These are phyloP conservation scores for Geosmithia morbida DNA, from an alignment of 2,329 filamentous ascomycete genomes.

Conservation along the genomic window DNA sequence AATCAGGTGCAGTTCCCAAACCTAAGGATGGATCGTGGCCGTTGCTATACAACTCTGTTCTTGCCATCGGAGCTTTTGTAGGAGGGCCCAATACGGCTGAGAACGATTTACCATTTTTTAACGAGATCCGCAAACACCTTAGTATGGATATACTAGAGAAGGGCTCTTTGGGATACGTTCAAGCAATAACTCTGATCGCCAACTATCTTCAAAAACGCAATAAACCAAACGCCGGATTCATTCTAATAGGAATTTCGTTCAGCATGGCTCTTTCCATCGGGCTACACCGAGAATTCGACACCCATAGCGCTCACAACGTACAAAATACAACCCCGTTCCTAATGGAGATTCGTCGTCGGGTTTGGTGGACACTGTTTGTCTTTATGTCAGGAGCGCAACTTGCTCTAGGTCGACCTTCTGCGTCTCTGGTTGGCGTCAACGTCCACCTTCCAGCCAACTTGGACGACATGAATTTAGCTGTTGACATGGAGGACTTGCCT, in stretches of 20 bases:
- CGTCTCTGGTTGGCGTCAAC: constrained; percentile 5
- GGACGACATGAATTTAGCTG: constrained; percentile 6
- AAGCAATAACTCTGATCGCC: constrained; percentile 21
- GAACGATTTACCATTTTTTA: constrained; percentile 8
- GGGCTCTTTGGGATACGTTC: constrained; percentile 24
- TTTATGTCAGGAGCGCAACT: constrained; percentile 14
- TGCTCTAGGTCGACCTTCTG: constrained; percentile 5
- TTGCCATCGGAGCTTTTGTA: constrained; percentile 17
- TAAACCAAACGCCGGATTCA: constrained; percentile 31
- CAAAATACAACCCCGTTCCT: constrained; percentile 8
- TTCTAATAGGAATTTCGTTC: constrained; percentile 29
- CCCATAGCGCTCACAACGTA: background rate
- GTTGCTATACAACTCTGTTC: constrained; percentile 12
- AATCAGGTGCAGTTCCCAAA: constrained; percentile 5
- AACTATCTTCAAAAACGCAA: constrained; percentile 33
- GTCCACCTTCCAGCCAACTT: constrained; percentile 5
- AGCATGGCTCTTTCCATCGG: constrained; percentile 31
- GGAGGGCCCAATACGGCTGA: constrained; percentile 5
- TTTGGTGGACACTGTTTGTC: constrained; percentile 20
- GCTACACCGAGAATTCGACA: constrained; percentile 23
- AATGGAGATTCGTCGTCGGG: constrained; percentile 13
- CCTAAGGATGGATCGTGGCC: constrained; percentile 9
- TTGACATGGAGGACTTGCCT: constrained; percentile 5
- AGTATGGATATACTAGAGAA: constrained; percentile 24
- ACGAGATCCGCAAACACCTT: constrained; percentile 11